phyloP scores from a whole-genome alignment of 1,284 basidiomycete species.

The Tausonia pullulans region DNA sequence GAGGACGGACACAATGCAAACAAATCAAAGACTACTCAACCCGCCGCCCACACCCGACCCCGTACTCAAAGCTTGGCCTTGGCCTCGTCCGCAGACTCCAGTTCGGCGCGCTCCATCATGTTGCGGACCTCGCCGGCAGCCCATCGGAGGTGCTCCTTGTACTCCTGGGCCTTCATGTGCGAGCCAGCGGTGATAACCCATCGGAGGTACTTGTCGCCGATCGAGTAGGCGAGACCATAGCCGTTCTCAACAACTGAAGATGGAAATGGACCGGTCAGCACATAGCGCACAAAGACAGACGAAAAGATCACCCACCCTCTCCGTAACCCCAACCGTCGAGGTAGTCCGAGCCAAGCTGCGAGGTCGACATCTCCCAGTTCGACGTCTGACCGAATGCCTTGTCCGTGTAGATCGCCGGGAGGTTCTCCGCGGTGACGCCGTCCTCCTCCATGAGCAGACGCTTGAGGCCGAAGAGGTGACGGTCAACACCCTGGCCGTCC shows the following conservation, averaged over 20 bases:
- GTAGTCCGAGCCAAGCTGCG: conserved; percentile 69
- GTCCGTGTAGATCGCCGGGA: conserved; percentile 73
- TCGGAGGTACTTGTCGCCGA: conserved; percentile 73
- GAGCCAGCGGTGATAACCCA: conserved; percentile 87
- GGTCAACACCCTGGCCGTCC: conserved; percentile 88
- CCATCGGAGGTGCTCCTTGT: conserved; percentile 62
- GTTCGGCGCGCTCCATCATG: conserved; percentile 59
- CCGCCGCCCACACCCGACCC: neutral
- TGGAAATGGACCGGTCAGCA: neutral
- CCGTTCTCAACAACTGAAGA: conserved; percentile 72
- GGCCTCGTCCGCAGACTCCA: conserved; percentile 18
- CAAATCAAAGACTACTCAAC: neutral
- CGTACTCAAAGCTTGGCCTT: conserved; percentile 1
- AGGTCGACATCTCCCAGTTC: conserved; percentile 90
- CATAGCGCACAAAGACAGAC: no score
- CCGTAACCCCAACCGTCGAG: conserved; percentile 97
- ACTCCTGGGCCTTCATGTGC: conserved; percentile 45
- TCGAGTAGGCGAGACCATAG: conserved; percentile 85
- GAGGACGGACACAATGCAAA: neutral
- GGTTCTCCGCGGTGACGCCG: conserved; percentile 45
- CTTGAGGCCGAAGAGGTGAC: conserved; percentile 90
- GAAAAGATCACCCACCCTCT: conserved; percentile 50
- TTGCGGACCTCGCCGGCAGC: conserved; percentile 62
- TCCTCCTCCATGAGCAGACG: conserved; percentile 51
- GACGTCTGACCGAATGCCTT: conserved; percentile 55